Percentiles rank a stretch among this genome's conserved stretches.
Conservation (phyloP, 495 filamentous ascomycete species). For the Aspergillus steynii region DNA sequence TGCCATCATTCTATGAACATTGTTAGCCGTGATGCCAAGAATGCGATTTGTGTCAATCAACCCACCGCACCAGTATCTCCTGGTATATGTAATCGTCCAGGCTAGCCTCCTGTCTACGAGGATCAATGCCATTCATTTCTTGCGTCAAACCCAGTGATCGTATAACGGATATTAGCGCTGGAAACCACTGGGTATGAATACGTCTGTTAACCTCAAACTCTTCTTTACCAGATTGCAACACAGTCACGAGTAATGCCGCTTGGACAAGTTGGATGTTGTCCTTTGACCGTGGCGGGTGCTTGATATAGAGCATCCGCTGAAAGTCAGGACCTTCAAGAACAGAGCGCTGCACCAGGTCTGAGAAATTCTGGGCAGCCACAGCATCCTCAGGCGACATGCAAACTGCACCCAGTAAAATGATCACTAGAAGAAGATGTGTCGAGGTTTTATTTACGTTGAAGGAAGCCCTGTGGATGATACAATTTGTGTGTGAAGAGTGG, state of each 20-base stretch:
- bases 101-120: neutral
- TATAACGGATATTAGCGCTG: neutral
- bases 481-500: neutral
- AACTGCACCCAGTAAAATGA: conserved; percentile 1
- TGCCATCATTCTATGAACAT: neutral
- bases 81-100: neutral
- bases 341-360: neutral
- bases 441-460: conserved; percentile 1
- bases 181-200: conserved; percentile 4
- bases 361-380: neutral
- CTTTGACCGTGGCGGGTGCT: neutral
- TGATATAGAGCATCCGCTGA: neutral
- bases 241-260: conserved; percentile 1
- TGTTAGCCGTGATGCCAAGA: neutral
- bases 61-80: conserved; percentile 7
- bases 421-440: neutral
- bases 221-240: neutral
- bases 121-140: neutral
- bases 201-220: neutral
- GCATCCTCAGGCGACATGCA: neutral
- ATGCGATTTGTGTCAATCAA: too few relatives aligned
- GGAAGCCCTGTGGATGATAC: conserved; percentile 1
- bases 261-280: conserved; percentile 1
- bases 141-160: conserved; percentile 6
- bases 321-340: conserved; percentile 5